Evolutionary conservation across 768 basidiomycete genomes (phyloP).

Genomic region (Chalciporus sphaerocephalus): DNA sequence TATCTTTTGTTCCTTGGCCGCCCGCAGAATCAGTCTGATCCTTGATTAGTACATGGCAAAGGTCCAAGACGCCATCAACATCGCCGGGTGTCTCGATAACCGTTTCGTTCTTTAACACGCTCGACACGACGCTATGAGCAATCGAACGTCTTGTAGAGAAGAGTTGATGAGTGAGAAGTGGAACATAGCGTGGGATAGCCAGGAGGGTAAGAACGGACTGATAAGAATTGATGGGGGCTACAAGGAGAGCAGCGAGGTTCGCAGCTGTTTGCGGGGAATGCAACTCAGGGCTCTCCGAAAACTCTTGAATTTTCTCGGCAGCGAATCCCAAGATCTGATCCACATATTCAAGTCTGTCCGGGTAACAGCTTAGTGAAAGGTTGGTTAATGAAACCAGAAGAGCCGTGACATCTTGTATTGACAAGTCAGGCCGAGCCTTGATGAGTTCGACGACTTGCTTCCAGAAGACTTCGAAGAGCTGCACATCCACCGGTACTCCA

Average conservation of each 20-base stretch:
- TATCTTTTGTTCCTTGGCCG: slow-evolving; percentile 25
- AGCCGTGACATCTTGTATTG: slow-evolving; percentile 96
- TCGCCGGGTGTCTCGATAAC: slow-evolving; percentile 91
- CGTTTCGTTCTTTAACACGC: slow-evolving; percentile 95
- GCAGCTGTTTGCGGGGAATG: slow-evolving; percentile 82
- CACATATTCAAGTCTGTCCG: slow-evolving; percentile 94
- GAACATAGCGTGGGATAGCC: slow-evolving; percentile 85
- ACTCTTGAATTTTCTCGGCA: slow-evolving; percentile 80
- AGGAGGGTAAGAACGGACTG: slow-evolving; percentile 96
- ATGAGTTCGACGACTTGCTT: slow-evolving; percentile 96
- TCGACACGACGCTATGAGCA: slow-evolving; percentile 91
- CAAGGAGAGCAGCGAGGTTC: slow-evolving; percentile 87
- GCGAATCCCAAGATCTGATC: slow-evolving; percentile 93
- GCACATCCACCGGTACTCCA: slow-evolving; percentile 92
- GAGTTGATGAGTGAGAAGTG: slow-evolving; percentile 79
- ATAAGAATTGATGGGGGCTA: slow-evolving; percentile 94
- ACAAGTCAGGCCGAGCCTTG: slow-evolving; percentile 95
- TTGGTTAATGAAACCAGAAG: slow-evolving; percentile 93
- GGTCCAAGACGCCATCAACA: slow-evolving; percentile 86
- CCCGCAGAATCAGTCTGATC: slow-evolving; percentile 64
- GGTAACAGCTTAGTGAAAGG: slow-evolving; percentile 93
- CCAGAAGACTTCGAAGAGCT: slow-evolving; percentile 98
- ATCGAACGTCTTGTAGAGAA: slow-evolving; percentile 89
- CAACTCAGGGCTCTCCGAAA: slow-evolving; percentile 80
- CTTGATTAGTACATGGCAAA: slow-evolving; percentile 89